Evolutionary conservation across 2,329 filamentous ascomycete genomes (phyloP), one percentile per base, ranked within the genome.

Genomic region (Lasiodiplodia theobromae): DNA sequence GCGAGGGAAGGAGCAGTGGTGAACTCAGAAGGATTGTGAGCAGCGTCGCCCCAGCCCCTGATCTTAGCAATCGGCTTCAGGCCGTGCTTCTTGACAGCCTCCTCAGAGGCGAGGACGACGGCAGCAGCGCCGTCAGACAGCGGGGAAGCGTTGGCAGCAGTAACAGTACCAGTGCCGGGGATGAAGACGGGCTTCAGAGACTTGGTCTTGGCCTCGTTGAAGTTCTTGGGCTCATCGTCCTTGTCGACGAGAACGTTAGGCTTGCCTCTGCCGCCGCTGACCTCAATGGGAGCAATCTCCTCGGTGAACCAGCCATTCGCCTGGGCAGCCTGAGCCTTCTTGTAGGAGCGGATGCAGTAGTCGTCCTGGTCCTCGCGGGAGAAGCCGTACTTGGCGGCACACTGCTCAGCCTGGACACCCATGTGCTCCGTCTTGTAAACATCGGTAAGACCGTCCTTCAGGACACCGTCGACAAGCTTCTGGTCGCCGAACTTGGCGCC

Each of bases 341-440:
- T 90, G 86, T 99, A 99, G 67, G 92, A 92, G 77, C 90, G 89
- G 80, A 99, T 97, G 80, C 95, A 96, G 83, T 98, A 99, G 70
- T 94, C 92, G 79, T 99, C 96, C 85, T 97, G 95, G 74, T 91
- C 86, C 82, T 95, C 92, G 74, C 96, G 90, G 77, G 86, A 88
- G 82, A 99, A 89, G 71, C 83, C 86, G 83, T 98, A 88, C 76
- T 97, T 94, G 68, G 88, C 82, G 68, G 94, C 92, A 83, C 96
- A 99, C 77, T 97, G 92, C 86, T 99, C 96, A 70, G 87, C 96
- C 76, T 92, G 88, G 68, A 99, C 82, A 75, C 96, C 96, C 96
- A 99, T 99, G 82, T 97, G 94, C 82, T 98, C 92, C 83, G 96
- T 91, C 84, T 94, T 94, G 83, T 96, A 97, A 71, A 93, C 93